Evolutionary conservation across 73 alveolate genomes (phyloP).

Genomic region (Tetrahymena thermophila): DNA sequence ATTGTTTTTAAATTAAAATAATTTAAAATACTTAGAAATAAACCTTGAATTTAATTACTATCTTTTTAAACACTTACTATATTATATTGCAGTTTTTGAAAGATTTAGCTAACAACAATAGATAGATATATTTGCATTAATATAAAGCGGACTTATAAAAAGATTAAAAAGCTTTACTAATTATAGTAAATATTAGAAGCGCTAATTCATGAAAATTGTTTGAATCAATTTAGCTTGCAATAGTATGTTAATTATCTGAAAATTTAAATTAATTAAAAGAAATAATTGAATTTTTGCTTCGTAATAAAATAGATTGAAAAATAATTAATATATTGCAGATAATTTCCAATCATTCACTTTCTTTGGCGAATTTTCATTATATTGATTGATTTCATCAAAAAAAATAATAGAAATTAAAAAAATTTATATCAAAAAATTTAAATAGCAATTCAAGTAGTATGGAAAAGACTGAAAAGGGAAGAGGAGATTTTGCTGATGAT

Average conservation of each 20-base stretch:
- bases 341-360: neutral
- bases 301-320: neutral
- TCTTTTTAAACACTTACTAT: too few species aligned
- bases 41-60: too few species aligned
- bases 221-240: neutral
- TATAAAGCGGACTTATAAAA: too few species aligned
- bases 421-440: neutral
- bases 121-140: too few species aligned
- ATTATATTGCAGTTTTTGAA: too few species aligned
- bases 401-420: neutral
- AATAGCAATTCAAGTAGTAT: neutral
- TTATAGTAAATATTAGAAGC: too few species aligned
- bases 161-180: too few species aligned
- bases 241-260: neutral
- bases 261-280: neutral
- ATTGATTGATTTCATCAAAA: neutral
- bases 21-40: too few species aligned
- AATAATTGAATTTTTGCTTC: neutral
- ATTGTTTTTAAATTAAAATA: too few species aligned
- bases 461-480: neutral
- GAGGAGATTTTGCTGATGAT: conserved; percentile 1
- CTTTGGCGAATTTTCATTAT: neutral
- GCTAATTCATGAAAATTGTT: too few species aligned
- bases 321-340: neutral
- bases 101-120: too few species aligned